Conservation (phyloP, 108 stramenopile genomes). For the Cyclotella kingstonii region DNA sequence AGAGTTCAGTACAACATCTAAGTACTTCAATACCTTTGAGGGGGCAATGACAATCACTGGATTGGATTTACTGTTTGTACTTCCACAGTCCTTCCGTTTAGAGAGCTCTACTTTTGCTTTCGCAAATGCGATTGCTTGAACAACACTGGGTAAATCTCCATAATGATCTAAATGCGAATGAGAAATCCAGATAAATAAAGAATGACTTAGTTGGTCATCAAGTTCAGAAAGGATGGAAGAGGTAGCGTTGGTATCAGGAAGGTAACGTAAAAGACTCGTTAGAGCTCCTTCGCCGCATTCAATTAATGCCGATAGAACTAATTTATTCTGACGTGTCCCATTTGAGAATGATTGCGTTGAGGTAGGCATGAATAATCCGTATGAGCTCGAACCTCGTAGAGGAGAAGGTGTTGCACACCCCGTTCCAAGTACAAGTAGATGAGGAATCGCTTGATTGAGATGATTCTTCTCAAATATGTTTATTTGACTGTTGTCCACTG, state of each 20-base stretch:
- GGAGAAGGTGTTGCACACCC: slow-evolving; percentile 87
- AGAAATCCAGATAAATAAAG: slow-evolving; percentile 78
- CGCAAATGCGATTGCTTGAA: slow-evolving; percentile 35
- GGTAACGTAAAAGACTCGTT: slow-evolving; percentile 54
- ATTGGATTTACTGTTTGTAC: slow-evolving; percentile 7
- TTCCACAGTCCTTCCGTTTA: slow-evolving; percentile 2
- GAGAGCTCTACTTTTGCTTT: slow-evolving; percentile 10
- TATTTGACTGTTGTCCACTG: background rate
- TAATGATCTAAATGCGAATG: slow-evolving; percentile 86
- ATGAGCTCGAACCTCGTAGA: slow-evolving; percentile 65
- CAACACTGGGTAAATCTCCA: slow-evolving; percentile 57
- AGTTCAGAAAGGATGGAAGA: slow-evolving; percentile 1
- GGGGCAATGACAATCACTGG: slow-evolving; percentile 58
- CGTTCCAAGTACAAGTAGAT: slow-evolving; percentile 72
- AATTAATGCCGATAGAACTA: slow-evolving; percentile 47
- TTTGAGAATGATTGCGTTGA: background rate
- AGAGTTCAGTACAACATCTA: slow-evolving; percentile 17
- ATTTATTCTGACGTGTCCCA: background rate
- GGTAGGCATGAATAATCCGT: slow-evolving; percentile 58
- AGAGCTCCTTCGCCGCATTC: slow-evolving; percentile 80
- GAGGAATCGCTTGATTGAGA: slow-evolving; percentile 18
- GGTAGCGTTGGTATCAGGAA: background rate
- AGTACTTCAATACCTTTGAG: slow-evolving; percentile 45
- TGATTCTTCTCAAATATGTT: slow-evolving; percentile 9
- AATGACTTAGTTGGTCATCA: slow-evolving; percentile 29